phyloP scores from a whole-genome alignment of 2,329 filamentous ascomycete species.

The Metarhizium sp. region DNA sequence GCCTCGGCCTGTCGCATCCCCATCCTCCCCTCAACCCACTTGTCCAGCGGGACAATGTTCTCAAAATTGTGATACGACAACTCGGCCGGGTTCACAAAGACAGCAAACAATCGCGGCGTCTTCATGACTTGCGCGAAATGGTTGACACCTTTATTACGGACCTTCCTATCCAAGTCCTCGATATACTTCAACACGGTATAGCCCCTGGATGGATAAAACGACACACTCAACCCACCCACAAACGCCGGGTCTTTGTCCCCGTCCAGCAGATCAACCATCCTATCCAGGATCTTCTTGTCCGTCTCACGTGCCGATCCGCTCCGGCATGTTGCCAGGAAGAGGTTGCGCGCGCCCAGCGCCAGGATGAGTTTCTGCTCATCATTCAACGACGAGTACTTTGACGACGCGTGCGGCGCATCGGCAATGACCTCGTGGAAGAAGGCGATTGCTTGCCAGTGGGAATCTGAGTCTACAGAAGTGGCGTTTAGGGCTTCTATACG shows the following conservation, averaged over 20 bases:
- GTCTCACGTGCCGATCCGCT: conserved; percentile 1
- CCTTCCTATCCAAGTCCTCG: conserved; percentile 4
- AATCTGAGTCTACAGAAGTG: background rate
- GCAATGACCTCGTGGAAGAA: conserved; percentile 7
- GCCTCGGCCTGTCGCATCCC: background rate
- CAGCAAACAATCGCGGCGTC: conserved; percentile 8
- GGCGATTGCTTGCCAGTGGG: conserved; percentile 4
- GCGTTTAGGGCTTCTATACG: background rate
- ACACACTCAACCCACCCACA: background rate
- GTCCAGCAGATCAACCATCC: conserved; percentile 2
- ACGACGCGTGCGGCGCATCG: background rate
- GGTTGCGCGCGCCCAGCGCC: conserved; percentile 6
- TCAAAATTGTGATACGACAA: conserved; percentile 2
- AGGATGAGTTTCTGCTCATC: conserved; percentile 6
- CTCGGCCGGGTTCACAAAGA: conserved; percentile 4
- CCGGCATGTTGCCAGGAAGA: conserved; percentile 3
- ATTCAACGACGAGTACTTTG: background rate
- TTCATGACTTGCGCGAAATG: conserved; percentile 6
- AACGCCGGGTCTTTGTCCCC: background rate
- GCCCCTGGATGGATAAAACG: conserved; percentile 3
- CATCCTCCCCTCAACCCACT: background rate
- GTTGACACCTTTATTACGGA: background rate
- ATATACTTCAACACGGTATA: conserved; percentile 1
- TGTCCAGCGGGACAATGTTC: background rate
- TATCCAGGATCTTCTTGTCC: conserved; percentile 4